Conservation (phyloP, 495 filamentous ascomycete genomes). For the Hypoxylon perforatum region DNA sequence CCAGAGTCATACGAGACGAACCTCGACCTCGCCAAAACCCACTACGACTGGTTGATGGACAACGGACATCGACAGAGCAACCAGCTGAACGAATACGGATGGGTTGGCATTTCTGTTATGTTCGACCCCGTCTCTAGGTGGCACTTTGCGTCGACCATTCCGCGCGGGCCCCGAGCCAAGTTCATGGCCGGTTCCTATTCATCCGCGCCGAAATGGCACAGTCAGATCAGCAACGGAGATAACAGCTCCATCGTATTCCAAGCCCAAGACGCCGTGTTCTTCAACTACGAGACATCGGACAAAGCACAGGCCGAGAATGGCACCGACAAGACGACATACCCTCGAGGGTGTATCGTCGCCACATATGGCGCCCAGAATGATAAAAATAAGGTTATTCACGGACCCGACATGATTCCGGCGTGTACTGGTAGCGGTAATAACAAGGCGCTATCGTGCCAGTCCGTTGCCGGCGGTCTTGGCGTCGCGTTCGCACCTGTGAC, state of each 20-base stretch:
- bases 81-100: not conserved
- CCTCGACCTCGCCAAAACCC: not conserved
- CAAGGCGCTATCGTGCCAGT: not conserved
- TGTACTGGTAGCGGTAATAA: not conserved
- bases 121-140: slow-evolving; percentile 1
- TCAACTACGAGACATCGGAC: slow-evolving; percentile 3
- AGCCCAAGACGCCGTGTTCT: slow-evolving; percentile 2
- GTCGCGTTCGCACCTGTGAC: not conserved
- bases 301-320: not conserved
- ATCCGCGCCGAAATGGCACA: slow-evolving; percentile 1
- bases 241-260: not conserved
- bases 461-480: not conserved
- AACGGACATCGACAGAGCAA: not conserved
- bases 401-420: slow-evolving; percentile 1
- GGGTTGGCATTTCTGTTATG: not conserved
- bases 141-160: slow-evolving; percentile 3
- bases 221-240: not conserved
- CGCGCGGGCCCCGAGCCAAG: not conserved
- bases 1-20: not conserved
- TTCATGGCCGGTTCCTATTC: not conserved
- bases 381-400: not conserved
- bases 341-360: not conserved
- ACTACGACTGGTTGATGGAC: slow-evolving; percentile 1
- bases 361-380: not conserved
- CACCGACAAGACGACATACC: not conserved